Base-by-base conservation (phyloP, 495 filamentous ascomycete species). In the Amniculicola lignicola region DNA sequence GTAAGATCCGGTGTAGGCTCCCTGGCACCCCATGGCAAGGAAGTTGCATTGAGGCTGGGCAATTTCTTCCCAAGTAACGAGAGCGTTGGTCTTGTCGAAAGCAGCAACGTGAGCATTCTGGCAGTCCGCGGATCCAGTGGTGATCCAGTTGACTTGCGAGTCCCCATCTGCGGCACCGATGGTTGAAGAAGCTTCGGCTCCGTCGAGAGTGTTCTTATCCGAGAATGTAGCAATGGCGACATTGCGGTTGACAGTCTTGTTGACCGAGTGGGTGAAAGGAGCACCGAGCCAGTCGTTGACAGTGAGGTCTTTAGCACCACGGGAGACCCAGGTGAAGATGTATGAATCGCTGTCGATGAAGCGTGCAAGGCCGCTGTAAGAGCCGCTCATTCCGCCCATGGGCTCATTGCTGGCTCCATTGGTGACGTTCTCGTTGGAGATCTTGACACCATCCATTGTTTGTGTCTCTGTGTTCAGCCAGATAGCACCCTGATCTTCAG, bases 381-480 rank as follows among this genome's bases (percentile, higher is more conserved):
- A 77, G 27, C 79, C 79, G 12, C 69, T 69, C 78, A 80, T 82
- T 14, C 78, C 79, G 31, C 78, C 78, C 75, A 81, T 77, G 23
- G 78, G 67, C 54, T 81, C 78, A n/a, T 73, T 73, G 14, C 67
- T 69, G 28, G 54, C 75, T 38, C 78, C 78, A 54, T 81, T 80
- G 31, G 75, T 79, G 5, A 71, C 75, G 49, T 79, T 78, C 61
- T 81, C 77, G 55, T 79, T 79, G 1, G 75, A 73, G 49, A 81
- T 75, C 64, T 81, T 80, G 55, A 78, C 69, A 11, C 77, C 78
- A 22, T 60, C 48, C 78, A 81, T 81, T 7, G 72, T 72, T 52
- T 75, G 75, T 0, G 69, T 74, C 41, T 76, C 66, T 25, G 76
- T 80, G 64, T 81, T 80, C n/a, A 81, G 66, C 79, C 78, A 80